Conservation (phyloP, 345 rosid genomes). For the rapeseed (Brassica napus) region DNA sequence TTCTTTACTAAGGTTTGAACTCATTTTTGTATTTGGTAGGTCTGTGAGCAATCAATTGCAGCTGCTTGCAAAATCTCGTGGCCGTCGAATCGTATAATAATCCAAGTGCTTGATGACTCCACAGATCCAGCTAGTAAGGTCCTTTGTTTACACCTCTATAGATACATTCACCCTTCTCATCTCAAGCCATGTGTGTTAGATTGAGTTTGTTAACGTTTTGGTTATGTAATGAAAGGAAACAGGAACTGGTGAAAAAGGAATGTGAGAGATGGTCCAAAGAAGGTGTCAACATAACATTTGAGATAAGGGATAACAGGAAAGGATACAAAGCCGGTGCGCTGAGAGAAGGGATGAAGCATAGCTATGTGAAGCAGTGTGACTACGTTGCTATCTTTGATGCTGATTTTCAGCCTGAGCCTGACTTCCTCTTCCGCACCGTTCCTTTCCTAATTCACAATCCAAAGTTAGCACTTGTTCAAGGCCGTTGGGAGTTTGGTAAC, state of each 20-base stretch:
- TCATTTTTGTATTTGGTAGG: conserved; percentile 40
- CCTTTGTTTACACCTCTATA: conserved; percentile 38
- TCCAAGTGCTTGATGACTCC: conserved; percentile 73
- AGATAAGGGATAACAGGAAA: conserved; percentile 42
- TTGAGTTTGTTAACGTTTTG: conserved; percentile 28
- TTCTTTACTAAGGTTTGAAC: background rate
- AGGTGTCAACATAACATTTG: conserved; percentile 40
- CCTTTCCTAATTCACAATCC: conserved; percentile 43
- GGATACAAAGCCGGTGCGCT: conserved; percentile 43
- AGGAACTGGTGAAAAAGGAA: conserved; percentile 40
- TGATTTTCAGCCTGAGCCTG: conserved; percentile 45
- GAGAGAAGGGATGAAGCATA: conserved; percentile 45
- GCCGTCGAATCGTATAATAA: conserved; percentile 58
- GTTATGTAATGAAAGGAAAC: conserved; percentile 32
- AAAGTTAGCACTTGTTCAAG: conserved; percentile 42
- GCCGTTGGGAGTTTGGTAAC: conserved; percentile 46
- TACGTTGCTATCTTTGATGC: conserved; percentile 45
- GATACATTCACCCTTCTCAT: conserved; percentile 10
- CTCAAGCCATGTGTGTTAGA: background rate
- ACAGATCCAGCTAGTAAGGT: conserved; percentile 68
- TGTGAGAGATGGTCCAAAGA: conserved; percentile 42
- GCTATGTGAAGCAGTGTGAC: conserved; percentile 43
- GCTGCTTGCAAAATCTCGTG: conserved; percentile 66
- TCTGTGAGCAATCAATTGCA: conserved; percentile 62
- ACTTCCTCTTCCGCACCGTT: conserved; percentile 41